Evolutionary conservation across 352 stramenopile genomes (phyloP).

Genomic region (Plasmopara viticola): DNA sequence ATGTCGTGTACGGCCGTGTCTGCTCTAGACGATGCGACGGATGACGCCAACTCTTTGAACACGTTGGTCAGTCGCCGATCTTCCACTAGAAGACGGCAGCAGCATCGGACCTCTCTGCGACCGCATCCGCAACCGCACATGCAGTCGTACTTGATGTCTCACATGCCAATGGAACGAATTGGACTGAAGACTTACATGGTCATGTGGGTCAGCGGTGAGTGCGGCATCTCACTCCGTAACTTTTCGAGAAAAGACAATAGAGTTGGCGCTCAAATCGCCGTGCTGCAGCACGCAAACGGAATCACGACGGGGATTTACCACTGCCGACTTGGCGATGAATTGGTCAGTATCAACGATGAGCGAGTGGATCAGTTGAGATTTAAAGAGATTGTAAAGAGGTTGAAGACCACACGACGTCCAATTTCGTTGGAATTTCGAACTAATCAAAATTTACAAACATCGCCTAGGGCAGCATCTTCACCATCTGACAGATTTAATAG

Average conservation of each 20-base stretch:
- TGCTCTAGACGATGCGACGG: constrained; percentile 11
- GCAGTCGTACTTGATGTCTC: constrained; percentile 8
- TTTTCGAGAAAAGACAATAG: constrained; percentile 58
- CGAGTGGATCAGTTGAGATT: constrained; percentile 51
- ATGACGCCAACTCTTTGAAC: constrained; percentile 20
- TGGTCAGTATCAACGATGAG: constrained; percentile 72
- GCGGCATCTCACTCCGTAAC: constrained; percentile 79
- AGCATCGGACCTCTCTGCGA: constrained; percentile 8
- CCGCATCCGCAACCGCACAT: constrained; percentile 3
- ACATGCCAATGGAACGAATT: constrained; percentile 4
- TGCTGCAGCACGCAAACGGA: constrained; percentile 70
- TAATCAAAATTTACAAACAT: constrained; percentile 66
- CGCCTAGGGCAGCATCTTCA: constrained; percentile 26
- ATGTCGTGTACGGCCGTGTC: constrained; percentile 24
- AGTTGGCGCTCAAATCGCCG: constrained; percentile 70
- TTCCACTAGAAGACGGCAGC: constrained; percentile 24
- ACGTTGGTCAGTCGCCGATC: constrained; percentile 27
- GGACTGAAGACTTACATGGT: constrained; percentile 46
- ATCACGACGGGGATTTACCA: constrained; percentile 75
- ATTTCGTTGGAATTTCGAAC: constrained; percentile 66
- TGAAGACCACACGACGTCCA: constrained; percentile 61
- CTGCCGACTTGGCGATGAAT: constrained; percentile 65
- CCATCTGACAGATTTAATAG: constrained; percentile 9
- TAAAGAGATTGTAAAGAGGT: constrained; percentile 69
- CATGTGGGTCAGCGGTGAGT: constrained; percentile 78